A percentile compares a stretch with the other conserved stretches of the same genome.
Evolutionary conservation across 2,329 filamentous ascomycete genomes (phyloP).

Genomic region (Dryadomyces quercivorus): DNA sequence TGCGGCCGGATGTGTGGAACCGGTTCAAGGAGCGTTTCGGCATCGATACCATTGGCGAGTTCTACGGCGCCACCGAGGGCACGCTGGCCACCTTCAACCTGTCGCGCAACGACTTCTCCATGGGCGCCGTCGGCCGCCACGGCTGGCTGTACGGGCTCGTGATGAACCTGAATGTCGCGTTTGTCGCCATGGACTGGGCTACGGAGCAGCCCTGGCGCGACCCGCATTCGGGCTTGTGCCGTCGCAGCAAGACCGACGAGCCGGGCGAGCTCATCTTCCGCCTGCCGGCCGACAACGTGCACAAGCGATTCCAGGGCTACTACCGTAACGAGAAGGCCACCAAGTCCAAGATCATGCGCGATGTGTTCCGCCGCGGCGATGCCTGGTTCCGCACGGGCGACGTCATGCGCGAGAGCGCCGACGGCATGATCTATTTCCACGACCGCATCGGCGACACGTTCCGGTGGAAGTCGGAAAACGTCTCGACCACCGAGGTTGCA

Average conservation of each 20-base stretch:
- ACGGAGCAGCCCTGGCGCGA: constrained; percentile 58
- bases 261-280: constrained; percentile 64
- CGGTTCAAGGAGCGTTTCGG: constrained; percentile 71
- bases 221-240: constrained; percentile 57
- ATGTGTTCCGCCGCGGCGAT: constrained; percentile 65
- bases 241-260: constrained; percentile 41
- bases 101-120: constrained; percentile 57
- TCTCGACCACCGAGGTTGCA: constrained; percentile 72
- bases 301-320: constrained; percentile 67
- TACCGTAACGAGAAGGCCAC: constrained; percentile 62
- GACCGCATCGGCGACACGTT: constrained; percentile 72
- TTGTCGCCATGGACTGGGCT: constrained; percentile 61
- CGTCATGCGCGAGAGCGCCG: constrained; percentile 54
- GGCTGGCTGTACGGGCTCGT: constrained; percentile 49
- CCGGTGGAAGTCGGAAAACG: constrained; percentile 74
- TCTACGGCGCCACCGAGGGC: constrained; percentile 71
- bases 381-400: constrained; percentile 81
- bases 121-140: constrained; percentile 67
- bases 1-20: constrained; percentile 78
- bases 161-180: constrained; percentile 34
- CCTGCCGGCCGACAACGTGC: constrained; percentile 52
- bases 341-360: constrained; percentile 58
- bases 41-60: constrained; percentile 61
- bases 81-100: constrained; percentile 59
- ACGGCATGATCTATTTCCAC: constrained; percentile 67